Percentiles rank a stretch among this genome's conserved stretches.
Conservation (phyloP, 306 rosid species). For the Begonia fuchsioides region DNA sequence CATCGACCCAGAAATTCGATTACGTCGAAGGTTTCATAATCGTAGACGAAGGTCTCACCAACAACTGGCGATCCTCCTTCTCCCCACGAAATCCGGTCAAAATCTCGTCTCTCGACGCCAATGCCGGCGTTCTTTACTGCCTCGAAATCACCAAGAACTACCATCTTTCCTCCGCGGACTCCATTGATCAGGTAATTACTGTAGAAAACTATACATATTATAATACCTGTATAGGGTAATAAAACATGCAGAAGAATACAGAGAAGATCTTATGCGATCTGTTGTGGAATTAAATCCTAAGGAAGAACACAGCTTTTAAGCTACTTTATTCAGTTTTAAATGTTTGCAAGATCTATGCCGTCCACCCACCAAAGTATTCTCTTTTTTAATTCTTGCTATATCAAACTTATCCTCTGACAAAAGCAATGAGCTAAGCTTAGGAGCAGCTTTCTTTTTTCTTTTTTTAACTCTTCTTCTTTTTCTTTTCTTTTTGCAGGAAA, state of each 20-base stretch:
- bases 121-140: constrained; percentile 81
- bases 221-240: constrained; percentile 1
- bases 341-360: constrained; percentile 22
- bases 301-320: constrained; percentile 17
- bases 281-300: constrained; percentile 26
- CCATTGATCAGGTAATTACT: constrained; percentile 50
- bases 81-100: constrained; percentile 73
- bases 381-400: constrained; percentile 3
- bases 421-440: constrained; percentile 7
- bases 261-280: constrained; percentile 59
- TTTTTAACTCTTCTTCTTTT: neutral
- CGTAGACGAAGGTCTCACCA: constrained; percentile 79
- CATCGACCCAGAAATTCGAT: constrained; percentile 44
- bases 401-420: constrained; percentile 24
- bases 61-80: constrained; percentile 94
- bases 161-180: constrained; percentile 26
- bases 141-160: constrained; percentile 87
- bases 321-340: constrained; percentile 13
- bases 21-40: constrained; percentile 93
- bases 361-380: constrained; percentile 42
- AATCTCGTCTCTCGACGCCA: constrained; percentile 43
- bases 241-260: constrained; percentile 33
- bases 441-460: constrained; percentile 13
- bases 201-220: no score
- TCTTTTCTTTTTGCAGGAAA: constrained; percentile 32